A percentile compares a stretch with the other conserved stretches of the same genome.
phyloP scores from a whole-genome alignment of 768 basidiomycete genomes.

The Arthromyces matolae region DNA sequence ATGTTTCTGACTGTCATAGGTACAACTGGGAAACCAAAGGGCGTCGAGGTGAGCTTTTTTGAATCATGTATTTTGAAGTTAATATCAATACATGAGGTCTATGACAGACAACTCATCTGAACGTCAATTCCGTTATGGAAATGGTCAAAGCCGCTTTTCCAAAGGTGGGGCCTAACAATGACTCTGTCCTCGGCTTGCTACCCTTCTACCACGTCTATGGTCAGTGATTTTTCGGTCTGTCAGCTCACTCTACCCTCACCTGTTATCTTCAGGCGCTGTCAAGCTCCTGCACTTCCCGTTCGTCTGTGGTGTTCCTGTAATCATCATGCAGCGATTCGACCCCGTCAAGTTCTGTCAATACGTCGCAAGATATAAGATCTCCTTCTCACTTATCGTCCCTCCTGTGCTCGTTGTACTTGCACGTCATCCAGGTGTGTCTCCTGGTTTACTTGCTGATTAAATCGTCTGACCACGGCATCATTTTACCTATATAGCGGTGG shows the following conservation, averaged over 20 bases:
- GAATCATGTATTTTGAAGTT: neutral
- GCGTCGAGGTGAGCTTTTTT: slow-evolving; percentile 38
- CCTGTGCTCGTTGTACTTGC: slow-evolving; percentile 79
- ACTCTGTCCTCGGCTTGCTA: slow-evolving; percentile 59
- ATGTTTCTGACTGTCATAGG: slow-evolving; percentile 31
- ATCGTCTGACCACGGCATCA: no score
- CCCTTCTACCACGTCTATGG: slow-evolving; percentile 56
- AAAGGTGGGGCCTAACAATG: slow-evolving; percentile 32
- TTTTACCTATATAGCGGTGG: slow-evolving; percentile 51
- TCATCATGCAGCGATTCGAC: slow-evolving; percentile 70
- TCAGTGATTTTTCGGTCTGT: no score
- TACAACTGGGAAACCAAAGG: slow-evolving; percentile 80
- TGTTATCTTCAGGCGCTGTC: slow-evolving; percentile 43
- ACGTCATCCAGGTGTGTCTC: slow-evolving; percentile 61
- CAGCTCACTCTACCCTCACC: neutral
- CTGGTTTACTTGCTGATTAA: neutral
- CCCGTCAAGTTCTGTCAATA: slow-evolving; percentile 60
- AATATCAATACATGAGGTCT: neutral
- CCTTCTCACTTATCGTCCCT: slow-evolving; percentile 62
- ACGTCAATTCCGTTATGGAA: slow-evolving; percentile 57
- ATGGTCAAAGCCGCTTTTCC: slow-evolving; percentile 48
- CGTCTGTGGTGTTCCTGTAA: slow-evolving; percentile 42
- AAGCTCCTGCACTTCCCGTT: slow-evolving; percentile 63
- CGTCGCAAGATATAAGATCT: slow-evolving; percentile 64
- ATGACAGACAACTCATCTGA: slow-evolving; percentile 66